phyloP scores from a whole-genome alignment of 2,329 filamentous ascomycete species.

The Tolypocladium pustulatum region DNA sequence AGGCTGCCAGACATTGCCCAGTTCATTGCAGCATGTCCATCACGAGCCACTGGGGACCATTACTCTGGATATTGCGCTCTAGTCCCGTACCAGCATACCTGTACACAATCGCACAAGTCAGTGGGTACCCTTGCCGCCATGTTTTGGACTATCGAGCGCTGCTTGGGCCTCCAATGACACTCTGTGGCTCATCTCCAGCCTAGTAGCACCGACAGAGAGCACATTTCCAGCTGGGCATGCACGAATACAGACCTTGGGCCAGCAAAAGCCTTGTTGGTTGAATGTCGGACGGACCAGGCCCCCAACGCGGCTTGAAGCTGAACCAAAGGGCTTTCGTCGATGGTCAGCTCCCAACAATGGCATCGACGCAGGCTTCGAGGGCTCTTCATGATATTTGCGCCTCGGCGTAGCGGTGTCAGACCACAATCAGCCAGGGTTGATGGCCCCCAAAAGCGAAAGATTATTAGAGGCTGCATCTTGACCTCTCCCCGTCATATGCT shows the following conservation, averaged over 20 bases:
- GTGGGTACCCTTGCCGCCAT: not conserved
- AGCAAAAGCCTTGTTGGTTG: not conserved
- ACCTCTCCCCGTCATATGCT: not conserved
- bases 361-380: not conserved
- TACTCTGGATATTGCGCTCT: not conserved
- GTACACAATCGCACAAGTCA: not conserved
- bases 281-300: not conserved
- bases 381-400: not conserved
- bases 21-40: not conserved
- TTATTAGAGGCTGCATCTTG: not conserved
- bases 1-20: not conserved
- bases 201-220: not conserved
- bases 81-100: not conserved
- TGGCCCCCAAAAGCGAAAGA: not conserved
- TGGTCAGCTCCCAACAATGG: not conserved
- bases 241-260: not conserved
- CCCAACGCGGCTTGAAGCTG: not conserved
- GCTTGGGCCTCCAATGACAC: not conserved
- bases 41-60: not conserved
- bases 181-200: not conserved
- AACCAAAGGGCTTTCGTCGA: not conserved
- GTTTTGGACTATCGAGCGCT: not conserved
- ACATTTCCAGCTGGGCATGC: not conserved
- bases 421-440: not conserved
- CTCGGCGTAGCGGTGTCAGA: not conserved